These are phyloP conservation scores for Candida loeiensis DNA, from an alignment of 805 yeast species.

Conservation along the genomic window DNA sequence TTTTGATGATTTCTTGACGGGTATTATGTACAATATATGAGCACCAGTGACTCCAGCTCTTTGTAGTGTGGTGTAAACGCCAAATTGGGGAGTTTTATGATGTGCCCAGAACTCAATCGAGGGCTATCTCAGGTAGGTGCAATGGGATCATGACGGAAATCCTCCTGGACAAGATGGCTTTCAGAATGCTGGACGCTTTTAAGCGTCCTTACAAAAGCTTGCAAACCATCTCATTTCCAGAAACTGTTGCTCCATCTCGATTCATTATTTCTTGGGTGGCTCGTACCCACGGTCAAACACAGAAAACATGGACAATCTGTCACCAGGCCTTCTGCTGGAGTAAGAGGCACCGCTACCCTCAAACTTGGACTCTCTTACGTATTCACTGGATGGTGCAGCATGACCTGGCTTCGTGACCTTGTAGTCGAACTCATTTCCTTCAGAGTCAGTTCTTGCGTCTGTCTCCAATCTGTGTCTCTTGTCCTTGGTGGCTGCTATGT, in stretches of 20 bases:
- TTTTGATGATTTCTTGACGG: no score
- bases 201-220: no score
- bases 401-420: conserved; percentile 51
- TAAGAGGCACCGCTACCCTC: conserved; percentile 68
- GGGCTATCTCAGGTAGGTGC: no score
- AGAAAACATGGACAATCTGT: conserved; percentile 35
- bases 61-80: no score
- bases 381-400: conserved; percentile 34
- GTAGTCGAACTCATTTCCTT: conserved; percentile 27
- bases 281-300: conserved; percentile 18
- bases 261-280: conserved; percentile 11
- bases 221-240: no score
- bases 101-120: no score
- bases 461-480: conserved; percentile 33
- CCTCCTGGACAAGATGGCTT: no score
- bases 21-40: conserved; percentile 1
- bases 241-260: conserved; percentile 1
- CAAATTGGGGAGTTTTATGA: no score
- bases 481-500: conserved; percentile 33
- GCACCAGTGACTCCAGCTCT: no score
- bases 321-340: conserved; percentile 56
- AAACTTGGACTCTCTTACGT: conserved; percentile 52
- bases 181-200: no score
- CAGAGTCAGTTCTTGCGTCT: conserved; percentile 33
- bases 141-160: no score